These are phyloP conservation scores for Rhytidiadelphus loreus DNA, from an alignment of 225 moss, liverwort and hornwort species.

Conservation along the genomic window DNA sequence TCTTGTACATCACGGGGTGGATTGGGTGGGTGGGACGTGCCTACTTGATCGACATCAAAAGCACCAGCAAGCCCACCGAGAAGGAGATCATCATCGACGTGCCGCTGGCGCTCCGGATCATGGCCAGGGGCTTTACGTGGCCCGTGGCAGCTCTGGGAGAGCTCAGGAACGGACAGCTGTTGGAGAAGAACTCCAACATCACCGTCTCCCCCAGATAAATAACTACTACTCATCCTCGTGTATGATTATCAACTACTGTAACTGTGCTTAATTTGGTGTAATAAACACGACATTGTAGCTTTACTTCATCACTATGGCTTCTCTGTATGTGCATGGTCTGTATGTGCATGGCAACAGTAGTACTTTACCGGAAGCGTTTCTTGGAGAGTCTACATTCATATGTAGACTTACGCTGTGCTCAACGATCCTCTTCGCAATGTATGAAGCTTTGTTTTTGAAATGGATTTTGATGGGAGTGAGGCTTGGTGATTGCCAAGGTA, in stretches of 20 bases:
- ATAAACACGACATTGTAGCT: slow-evolving; percentile 36
- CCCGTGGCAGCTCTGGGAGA: slow-evolving; percentile 39
- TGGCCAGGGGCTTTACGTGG: slow-evolving; percentile 72
- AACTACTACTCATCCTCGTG: not conserved
- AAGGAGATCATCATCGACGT: slow-evolving; percentile 98
- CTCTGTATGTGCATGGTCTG: not conserved
- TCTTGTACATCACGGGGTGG: slow-evolving; percentile 92
- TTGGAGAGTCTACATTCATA: not conserved
- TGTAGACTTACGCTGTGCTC: not conserved
- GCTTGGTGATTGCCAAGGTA: not conserved
- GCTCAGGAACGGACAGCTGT: slow-evolving; percentile 49
- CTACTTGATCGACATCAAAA: slow-evolving; percentile 26
- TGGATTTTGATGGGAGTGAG: not conserved
- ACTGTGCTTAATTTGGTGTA: slow-evolving; percentile 12
- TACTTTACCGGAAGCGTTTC: not conserved
- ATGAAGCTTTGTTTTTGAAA: not conserved
- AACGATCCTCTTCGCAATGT: slow-evolving; percentile 12
- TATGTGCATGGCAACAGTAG: not conserved
- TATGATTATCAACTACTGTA: slow-evolving; percentile 10
- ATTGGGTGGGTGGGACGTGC: slow-evolving; percentile 89
- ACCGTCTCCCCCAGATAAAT: slow-evolving; percentile 82
- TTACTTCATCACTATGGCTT: not conserved
- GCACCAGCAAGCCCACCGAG: slow-evolving; percentile 57
- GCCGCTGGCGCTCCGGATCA: slow-evolving; percentile 54
- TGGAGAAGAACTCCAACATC: slow-evolving; percentile 62